These are phyloP conservation scores for Microstegium vimineum DNA, from an alignment of 176 grass and related monocot genomes.

Conservation along the genomic window DNA sequence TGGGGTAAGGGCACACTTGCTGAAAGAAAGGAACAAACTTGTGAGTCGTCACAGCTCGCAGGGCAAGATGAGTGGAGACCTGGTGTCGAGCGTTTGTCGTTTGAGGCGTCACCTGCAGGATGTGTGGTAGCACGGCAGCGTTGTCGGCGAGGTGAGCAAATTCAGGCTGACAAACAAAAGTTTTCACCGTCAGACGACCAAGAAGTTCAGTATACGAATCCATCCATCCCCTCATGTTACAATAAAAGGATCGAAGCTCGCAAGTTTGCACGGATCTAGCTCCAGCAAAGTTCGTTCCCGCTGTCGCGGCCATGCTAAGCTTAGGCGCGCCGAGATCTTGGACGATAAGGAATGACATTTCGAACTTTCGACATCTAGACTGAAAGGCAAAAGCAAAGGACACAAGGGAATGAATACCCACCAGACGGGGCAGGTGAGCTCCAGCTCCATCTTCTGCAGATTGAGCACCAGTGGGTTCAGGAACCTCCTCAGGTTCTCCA, in stretches of 20 bases:
- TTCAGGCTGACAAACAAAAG: conserved; percentile 55
- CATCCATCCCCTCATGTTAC: neutral
- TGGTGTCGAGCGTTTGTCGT: neutral
- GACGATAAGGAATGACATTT: neutral
- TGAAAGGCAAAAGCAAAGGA: neutral
- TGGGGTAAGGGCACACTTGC: conserved; percentile 49
- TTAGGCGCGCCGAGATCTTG: neutral
- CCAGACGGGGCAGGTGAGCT: conserved; percentile 96
- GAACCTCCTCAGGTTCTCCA: conserved; percentile 69
- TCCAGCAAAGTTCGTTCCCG: too few species aligned
- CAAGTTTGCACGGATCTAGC: too few species aligned
- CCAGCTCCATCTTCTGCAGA: conserved; percentile 97
- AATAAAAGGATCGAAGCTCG: neutral
- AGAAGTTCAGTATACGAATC: neutral
- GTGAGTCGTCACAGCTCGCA: neutral
- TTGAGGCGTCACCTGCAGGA: conserved; percentile 67
- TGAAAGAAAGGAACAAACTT: conserved; percentile 33
- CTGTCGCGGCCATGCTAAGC: too few species aligned
- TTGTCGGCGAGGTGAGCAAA: conserved; percentile 65
- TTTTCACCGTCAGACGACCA: neutral
- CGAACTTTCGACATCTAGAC: neutral
- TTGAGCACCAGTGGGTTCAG: conserved; percentile 82
- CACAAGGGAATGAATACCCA: neutral
- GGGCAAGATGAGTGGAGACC: neutral
- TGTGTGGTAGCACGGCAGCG: conserved; percentile 80